Evolutionary conservation across 345 rosid species (phyloP), one percentile per base, ranked within the genome.

Genomic region (Dipteronia sinensis): DNA sequence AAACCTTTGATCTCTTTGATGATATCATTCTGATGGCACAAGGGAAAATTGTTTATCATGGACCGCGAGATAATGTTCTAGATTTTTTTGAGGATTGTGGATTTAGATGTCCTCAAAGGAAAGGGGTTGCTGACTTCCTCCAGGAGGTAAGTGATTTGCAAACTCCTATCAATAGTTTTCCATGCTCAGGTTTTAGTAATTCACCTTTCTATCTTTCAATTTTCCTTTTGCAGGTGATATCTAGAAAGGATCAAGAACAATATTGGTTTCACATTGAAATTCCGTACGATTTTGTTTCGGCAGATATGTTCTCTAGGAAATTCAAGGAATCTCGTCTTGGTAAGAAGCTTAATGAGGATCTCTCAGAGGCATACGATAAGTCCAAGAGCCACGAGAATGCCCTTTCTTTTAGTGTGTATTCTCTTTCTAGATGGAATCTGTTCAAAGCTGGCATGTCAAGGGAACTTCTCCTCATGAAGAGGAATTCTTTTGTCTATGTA

Each of bases 91-190:
- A 87, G 84, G 82, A 74, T n/a, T 88, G 88, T 69, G 93, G 96
- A 15, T 92, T 92, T 58, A 86, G 65, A 69, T 86, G 93, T 67
- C 91, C 93, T 22, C 79, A 83, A 67, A 87, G 92, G 72, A 92
- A 90, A 86, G 92, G 86, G 4, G 89, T 87, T 3, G 88, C 89
- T 1, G 92, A 92, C 75, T 92, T 88, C 78, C 85, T 90, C 47
- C 94, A 92, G 49, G 94, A 90, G 88, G 96, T 80, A 78, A 49
- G 56, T 17, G 23, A 38, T 47, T 23, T 15, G 10, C 23, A 59
- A 55, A 20, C 34, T 38, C 15, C 40, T n/a, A 0, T 64, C 23
- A 15, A 8, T 20, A 53, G 12, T 67, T 65, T 58, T 16, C 4
- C 7, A 40, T n/a, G 13, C 38, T 23, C 31, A 71, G 6, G 31